Conservation (phyloP, 108 stramenopile genomes). For the Epipyxis sp. region DNA sequence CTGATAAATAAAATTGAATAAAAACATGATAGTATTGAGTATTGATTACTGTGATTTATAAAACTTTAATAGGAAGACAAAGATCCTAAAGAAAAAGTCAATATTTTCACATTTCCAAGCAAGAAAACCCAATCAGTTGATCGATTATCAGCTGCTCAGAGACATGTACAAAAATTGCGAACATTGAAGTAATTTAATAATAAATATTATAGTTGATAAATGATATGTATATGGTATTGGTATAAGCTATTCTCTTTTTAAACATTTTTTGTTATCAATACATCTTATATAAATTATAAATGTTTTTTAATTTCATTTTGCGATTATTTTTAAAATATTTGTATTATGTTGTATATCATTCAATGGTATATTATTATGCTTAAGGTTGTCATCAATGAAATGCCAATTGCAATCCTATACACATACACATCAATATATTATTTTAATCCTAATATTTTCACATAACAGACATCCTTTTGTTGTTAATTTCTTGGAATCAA, state of each 20-base stretch:
- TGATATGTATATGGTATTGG: too few species aligned
- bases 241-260: neutral
- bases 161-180: slow-evolving; percentile 5
- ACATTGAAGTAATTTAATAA: slow-evolving; percentile 10
- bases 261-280: neutral
- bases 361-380: too few species aligned
- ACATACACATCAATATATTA: too few species aligned
- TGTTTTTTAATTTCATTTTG: too few species aligned
- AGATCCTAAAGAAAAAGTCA: neutral
- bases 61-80: neutral
- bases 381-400: too few species aligned
- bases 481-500: neutral
- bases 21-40: neutral
- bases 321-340: too few species aligned
- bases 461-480: slow-evolving; percentile 19
- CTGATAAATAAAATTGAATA: neutral
- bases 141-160: neutral
- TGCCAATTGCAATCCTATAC: too few species aligned
- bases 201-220: too few species aligned
- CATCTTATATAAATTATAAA: too few species aligned
- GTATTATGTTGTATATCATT: too few species aligned
- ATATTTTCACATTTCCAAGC: neutral
- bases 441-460: too few species aligned
- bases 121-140: neutral
- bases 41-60: neutral